Evolutionary conservation across 225 moss, liverwort and hornwort species (phyloP).

Genomic region (Polytrichum commune): DNA sequence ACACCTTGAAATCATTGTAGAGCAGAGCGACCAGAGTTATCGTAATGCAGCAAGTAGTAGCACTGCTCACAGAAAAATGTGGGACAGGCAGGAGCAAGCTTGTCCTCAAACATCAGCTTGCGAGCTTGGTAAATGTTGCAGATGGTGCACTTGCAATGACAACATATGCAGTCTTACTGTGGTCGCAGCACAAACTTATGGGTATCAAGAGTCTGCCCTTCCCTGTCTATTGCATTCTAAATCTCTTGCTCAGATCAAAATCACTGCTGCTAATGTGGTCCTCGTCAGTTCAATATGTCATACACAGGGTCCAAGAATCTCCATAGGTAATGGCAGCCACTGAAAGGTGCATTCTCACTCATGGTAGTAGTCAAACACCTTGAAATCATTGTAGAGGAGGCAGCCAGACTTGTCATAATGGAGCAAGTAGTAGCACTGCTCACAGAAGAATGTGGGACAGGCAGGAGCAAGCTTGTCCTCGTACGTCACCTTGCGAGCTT

Average conservation of each 20-base stretch:
- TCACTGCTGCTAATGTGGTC: too few relatives aligned
- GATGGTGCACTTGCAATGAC: slow-evolving; percentile 76
- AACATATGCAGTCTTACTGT: too few relatives aligned
- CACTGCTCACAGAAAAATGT: slow-evolving; percentile 89
- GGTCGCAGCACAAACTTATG: too few relatives aligned
- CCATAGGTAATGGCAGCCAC: too few relatives aligned
- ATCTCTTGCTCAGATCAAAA: too few relatives aligned
- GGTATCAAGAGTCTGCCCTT: too few relatives aligned
- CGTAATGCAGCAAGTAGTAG: slow-evolving; percentile 86
- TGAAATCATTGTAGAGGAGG: slow-evolving; percentile 75
- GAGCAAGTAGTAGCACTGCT: slow-evolving; percentile 88
- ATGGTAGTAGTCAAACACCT: slow-evolving; percentile 86
- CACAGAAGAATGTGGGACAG: slow-evolving; percentile 83
- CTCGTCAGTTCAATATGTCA: too few relatives aligned
- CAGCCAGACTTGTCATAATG: slow-evolving; percentile 70
- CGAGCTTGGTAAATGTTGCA: slow-evolving; percentile 85
- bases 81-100: slow-evolving; percentile 73
- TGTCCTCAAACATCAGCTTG: slow-evolving; percentile 82
- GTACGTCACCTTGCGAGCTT: slow-evolving; percentile 81
- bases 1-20: slow-evolving; percentile 76
- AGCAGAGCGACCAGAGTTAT: slow-evolving; percentile 59
- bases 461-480: slow-evolving; percentile 84
- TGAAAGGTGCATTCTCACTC: slow-evolving; percentile 33
- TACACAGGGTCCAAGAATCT: too few relatives aligned
- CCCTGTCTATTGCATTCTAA: too few relatives aligned